These are phyloP conservation scores for Hypoxylon rubiginosum DNA, from an alignment of 2,329 filamentous ascomycete species.

Conservation along the genomic window DNA sequence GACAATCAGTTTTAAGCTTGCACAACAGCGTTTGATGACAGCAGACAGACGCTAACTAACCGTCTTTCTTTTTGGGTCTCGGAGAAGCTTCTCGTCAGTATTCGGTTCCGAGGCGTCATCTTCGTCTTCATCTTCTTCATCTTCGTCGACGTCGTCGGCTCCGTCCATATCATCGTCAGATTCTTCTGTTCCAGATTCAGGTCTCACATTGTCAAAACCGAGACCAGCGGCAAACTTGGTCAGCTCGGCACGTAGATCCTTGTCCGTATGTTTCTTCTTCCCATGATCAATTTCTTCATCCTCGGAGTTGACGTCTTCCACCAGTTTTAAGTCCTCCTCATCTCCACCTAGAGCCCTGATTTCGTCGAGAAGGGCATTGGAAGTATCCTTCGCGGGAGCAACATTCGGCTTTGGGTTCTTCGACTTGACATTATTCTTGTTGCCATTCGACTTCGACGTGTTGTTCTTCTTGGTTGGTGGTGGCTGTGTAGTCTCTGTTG, in stretches of 20 bases:
- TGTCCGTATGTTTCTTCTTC: constrained; percentile 57
- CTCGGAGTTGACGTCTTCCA: constrained; percentile 67
- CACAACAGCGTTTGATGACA: constrained; percentile 4
- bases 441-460: constrained; percentile 30
- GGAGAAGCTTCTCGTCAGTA: constrained; percentile 47
- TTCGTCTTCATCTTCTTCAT: constrained; percentile 53
- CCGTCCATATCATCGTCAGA: constrained; percentile 55
- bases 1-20: constrained; percentile 31
- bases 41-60: constrained; percentile 57
- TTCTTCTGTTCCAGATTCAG: constrained; percentile 56
- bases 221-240: constrained; percentile 65
- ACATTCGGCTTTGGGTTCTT: constrained; percentile 25
- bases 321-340: constrained; percentile 73
- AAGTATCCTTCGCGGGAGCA: constrained; percentile 46
- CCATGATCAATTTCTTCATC: constrained; percentile 57
- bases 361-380: constrained; percentile 67
- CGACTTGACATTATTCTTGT: constrained; percentile 19
- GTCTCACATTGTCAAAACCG: constrained; percentile 60
- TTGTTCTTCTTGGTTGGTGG: constrained; percentile 49
- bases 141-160: constrained; percentile 50
- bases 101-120: constrained; percentile 43
- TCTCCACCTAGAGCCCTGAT: constrained; percentile 75
- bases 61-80: constrained; percentile 55
- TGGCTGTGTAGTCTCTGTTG: constrained; percentile 39
- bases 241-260: constrained; percentile 64